Evolutionary conservation across 176 grass and related monocot species (phyloP).

Genomic region (Miscanthus lutarioriparius): DNA sequence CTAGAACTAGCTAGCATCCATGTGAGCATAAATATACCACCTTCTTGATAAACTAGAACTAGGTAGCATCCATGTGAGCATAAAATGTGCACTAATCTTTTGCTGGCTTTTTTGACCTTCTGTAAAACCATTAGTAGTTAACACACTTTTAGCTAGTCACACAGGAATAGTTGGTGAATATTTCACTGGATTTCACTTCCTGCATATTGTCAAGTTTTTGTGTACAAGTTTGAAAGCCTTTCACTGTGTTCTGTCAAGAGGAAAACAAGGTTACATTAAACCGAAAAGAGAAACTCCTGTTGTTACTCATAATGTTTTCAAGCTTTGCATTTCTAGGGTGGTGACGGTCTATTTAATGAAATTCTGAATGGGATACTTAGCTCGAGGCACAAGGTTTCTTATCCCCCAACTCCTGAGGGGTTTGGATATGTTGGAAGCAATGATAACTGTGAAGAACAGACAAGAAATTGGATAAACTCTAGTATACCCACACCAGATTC

Average conservation of each 20-base stretch:
- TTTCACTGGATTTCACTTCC: conserved; percentile 3
- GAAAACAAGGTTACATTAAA: neutral
- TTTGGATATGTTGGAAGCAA: conserved; percentile 29
- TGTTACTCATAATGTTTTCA: conserved; percentile 2
- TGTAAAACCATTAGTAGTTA: neutral
- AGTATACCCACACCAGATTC: conserved; percentile 38
- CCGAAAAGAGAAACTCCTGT: neutral
- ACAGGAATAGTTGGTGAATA: conserved; percentile 1
- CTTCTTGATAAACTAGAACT: conserved; percentile 7
- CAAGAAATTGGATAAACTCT: conserved; percentile 36
- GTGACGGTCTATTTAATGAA: conserved; percentile 94
- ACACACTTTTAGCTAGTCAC: neutral
- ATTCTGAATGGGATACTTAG: conserved; percentile 83
- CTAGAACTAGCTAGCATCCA: neutral
- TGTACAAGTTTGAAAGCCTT: neutral
- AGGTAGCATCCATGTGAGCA: conserved; percentile 10
- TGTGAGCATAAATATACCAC: neutral
- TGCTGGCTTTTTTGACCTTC: neutral
- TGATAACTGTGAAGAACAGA: conserved; percentile 39
- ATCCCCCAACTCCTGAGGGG: conserved; percentile 67
- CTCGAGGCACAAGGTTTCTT: conserved; percentile 64
- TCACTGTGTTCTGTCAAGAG: neutral
- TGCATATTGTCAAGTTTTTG: neutral
- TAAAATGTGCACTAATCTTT: neutral
- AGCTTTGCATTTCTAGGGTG: conserved; percentile 59